Percentiles rank a stretch among this genome's conserved stretches.
phyloP scores from a whole-genome alignment of 345 rosid genomes.

The Schrenkiella parvula region DNA sequence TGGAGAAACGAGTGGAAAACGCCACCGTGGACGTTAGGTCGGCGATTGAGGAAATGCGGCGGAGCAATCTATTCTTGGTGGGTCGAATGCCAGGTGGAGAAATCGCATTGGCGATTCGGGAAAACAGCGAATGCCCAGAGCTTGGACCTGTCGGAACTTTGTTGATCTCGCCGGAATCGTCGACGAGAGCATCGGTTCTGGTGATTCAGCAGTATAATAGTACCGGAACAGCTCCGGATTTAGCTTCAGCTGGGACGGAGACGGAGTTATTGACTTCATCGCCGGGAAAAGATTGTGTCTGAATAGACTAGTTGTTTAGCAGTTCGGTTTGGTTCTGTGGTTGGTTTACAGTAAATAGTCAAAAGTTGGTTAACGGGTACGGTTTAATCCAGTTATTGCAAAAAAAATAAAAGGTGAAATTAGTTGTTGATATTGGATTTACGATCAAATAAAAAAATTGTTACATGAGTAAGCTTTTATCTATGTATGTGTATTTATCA shows the following conservation, averaged over 20 bases:
- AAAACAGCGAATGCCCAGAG: constrained; percentile 44
- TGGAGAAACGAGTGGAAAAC: constrained; percentile 39
- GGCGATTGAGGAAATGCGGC: constrained; percentile 36
- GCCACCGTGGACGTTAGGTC: constrained; percentile 37
- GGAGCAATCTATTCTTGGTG: constrained; percentile 49
- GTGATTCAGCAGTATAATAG: constrained; percentile 46
- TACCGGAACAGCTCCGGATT: constrained; percentile 18
- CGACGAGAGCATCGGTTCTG: constrained; percentile 48
- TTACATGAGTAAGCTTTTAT: too few species aligned
- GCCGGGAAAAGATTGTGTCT: constrained; percentile 30
- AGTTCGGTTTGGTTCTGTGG: neutral
- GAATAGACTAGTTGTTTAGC: constrained; percentile 10
- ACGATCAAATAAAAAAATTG: neutral
- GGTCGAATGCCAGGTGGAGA: constrained; percentile 52
- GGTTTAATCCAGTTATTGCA: neutral
- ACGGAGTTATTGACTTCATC: constrained; percentile 14
- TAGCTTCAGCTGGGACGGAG: constrained; percentile 20
- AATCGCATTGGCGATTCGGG: constrained; percentile 39
- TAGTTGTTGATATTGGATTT: neutral
- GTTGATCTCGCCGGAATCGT: constrained; percentile 37
- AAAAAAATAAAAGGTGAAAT: neutral
- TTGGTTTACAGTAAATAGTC: constrained; percentile 8
- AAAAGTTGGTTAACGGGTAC: neutral
- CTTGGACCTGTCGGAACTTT: constrained; percentile 54
- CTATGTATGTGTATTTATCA: neutral